Conservation (phyloP, 352 stramenopile species). For the Phytophthora europaea region DNA sequence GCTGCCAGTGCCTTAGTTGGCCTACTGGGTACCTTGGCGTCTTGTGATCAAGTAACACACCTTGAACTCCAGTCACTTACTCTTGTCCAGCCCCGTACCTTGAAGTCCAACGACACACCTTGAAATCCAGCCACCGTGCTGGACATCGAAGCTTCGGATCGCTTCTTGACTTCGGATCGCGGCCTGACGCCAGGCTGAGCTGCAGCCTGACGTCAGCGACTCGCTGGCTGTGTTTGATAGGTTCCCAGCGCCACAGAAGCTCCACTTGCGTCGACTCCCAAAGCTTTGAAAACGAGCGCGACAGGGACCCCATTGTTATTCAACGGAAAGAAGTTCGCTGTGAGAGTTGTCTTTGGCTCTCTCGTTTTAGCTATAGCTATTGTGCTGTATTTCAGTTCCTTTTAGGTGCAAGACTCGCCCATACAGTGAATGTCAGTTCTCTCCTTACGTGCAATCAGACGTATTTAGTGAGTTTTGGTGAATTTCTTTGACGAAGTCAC, state of each 20-base stretch:
- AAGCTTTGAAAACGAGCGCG: background rate
- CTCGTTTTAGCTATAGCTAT: background rate
- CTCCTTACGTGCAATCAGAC: too few species aligned
- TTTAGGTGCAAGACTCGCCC: too few species aligned
- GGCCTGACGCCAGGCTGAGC: too few species aligned
- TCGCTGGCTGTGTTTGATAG: too few species aligned
- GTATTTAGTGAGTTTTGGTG: background rate
- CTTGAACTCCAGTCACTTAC: background rate
- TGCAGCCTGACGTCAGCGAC: too few species aligned
- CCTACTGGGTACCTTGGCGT: background rate
- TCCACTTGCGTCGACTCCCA: slow-evolving; percentile 36
- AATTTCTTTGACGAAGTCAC: background rate
- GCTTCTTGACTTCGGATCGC: too few species aligned
- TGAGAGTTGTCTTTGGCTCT: background rate
- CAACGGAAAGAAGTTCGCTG: background rate
- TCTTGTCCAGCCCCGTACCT: too few species aligned
- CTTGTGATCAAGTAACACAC: background rate
- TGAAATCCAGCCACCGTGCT: background rate
- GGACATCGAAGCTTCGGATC: background rate
- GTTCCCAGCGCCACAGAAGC: too few species aligned
- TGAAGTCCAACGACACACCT: background rate
- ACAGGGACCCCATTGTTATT: background rate
- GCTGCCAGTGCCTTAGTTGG: background rate
- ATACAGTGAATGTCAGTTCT: too few species aligned
- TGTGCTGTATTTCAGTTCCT: too few species aligned